Evolutionary conservation across 192 early-diverging fungal species (phyloP).

Genomic region (Backusella tarrabulga): DNA sequence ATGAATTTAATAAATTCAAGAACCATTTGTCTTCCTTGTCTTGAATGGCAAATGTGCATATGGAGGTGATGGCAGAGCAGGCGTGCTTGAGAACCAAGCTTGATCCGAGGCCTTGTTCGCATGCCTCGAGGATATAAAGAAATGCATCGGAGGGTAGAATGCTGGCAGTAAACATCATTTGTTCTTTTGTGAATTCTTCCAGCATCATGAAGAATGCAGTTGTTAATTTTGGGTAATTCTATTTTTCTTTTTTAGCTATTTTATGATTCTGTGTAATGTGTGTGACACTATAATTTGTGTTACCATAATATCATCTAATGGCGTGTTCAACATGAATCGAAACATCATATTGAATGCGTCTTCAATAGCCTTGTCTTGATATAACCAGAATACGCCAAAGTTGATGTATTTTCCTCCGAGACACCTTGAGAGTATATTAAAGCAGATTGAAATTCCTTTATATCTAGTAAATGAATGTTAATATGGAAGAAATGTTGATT

Average conservation of each 20-base stretch:
- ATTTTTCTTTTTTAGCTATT: constrained; percentile 1
- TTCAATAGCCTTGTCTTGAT: constrained; percentile 76
- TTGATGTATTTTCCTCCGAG: constrained; percentile 82
- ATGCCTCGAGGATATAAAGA: constrained; percentile 68
- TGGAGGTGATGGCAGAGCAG: constrained; percentile 68
- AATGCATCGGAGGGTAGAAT: constrained; percentile 58
- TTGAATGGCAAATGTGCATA: constrained; percentile 66
- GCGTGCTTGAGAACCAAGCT: constrained; percentile 54
- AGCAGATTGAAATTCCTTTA: constrained; percentile 79
- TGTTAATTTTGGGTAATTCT: constrained; percentile 62
- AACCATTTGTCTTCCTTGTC: constrained; percentile 37
- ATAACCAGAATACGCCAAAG: constrained; percentile 87
- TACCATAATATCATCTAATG: constrained; percentile 73
- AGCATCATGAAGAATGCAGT: constrained; percentile 60
- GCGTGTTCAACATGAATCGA: constrained; percentile 69
- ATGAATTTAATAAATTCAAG: constrained; percentile 47
- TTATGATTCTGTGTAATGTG: neutral
- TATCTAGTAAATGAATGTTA: constrained; percentile 39
- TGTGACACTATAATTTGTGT: neutral
- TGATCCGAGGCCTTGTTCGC: constrained; percentile 67
- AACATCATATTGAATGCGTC: constrained; percentile 59
- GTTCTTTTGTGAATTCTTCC: constrained; percentile 68
- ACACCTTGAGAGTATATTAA: constrained; percentile 65
- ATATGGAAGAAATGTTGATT: neutral
- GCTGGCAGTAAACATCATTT: constrained; percentile 57